phyloP scores from a whole-genome alignment of 2,329 filamentous ascomycete genomes.

The Pezizomycotina sp. region DNA sequence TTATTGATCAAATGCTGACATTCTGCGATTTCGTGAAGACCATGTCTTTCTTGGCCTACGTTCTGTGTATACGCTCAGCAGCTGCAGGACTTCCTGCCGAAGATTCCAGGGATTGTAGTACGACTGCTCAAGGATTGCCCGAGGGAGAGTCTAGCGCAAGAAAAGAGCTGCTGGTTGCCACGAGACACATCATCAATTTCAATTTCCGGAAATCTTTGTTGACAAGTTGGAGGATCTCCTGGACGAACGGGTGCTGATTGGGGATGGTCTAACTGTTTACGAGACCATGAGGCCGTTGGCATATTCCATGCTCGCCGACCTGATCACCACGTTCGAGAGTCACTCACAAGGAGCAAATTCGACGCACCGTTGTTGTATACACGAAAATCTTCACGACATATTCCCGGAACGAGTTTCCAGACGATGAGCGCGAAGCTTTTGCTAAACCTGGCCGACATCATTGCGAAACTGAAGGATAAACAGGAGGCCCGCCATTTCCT shows the following conservation, averaged over 20 bases:
- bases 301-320: constrained; percentile 94
- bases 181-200: constrained; percentile 97
- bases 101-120: constrained; percentile 76
- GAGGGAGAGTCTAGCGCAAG: constrained; percentile 75
- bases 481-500: constrained; percentile 86
- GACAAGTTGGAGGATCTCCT: constrained; percentile 87
- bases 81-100: constrained; percentile 70
- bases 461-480: constrained; percentile 84
- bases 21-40: constrained; percentile 46
- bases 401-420: constrained; percentile 98
- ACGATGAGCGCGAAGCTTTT: constrained; percentile 98
- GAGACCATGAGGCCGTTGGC: constrained; percentile 85
- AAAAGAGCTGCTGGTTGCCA: constrained; percentile 89
- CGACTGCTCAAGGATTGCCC: constrained; percentile 85
- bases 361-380: constrained; percentile 91
- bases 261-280: constrained; percentile 88
- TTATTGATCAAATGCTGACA: too few relatives aligned
- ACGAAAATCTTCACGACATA: constrained; percentile 90
- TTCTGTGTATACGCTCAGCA: constrained; percentile 78
- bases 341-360: constrained; percentile 78
- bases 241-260: constrained; percentile 84
- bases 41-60: constrained; percentile 93
- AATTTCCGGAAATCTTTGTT: constrained; percentile 88
- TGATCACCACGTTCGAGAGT: constrained; percentile 95
- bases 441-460: constrained; percentile 95